Evolutionary conservation across 208 protist genomes (phyloP).

Genomic region (Willaertia magna): DNA sequence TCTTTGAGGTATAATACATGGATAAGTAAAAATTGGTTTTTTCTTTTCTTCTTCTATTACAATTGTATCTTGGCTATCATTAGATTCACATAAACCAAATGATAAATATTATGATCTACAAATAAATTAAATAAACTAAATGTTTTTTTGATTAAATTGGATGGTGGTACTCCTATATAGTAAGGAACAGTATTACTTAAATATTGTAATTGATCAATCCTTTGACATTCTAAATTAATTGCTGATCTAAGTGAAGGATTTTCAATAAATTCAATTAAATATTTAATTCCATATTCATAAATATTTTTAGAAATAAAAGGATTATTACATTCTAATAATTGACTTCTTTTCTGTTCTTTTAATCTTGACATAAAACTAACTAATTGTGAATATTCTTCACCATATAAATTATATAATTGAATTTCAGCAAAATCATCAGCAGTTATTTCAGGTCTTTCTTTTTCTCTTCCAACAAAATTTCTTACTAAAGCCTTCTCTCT

Average conservation of each 20-base stretch:
- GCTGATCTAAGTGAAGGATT: too few relatives aligned
- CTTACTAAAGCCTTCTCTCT: constrained; percentile 21
- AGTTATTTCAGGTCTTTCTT: constrained; percentile 33
- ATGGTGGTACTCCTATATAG: not conserved
- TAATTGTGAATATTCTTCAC: too few relatives aligned
- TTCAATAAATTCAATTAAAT: not conserved
- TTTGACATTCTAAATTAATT: not conserved
- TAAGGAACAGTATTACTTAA: not conserved
- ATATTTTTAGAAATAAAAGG: not conserved
- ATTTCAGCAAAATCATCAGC: constrained; percentile 23
- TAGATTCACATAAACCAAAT: not conserved
- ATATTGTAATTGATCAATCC: not conserved
- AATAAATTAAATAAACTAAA: not conserved
- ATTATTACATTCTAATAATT: not conserved
- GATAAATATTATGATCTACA: not conserved
- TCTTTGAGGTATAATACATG: not conserved
- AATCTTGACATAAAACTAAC: not conserved
- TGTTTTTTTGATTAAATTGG: not conserved
- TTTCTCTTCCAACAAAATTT: constrained; percentile 40
- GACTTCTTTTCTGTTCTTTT: not conserved
- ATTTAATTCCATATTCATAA: not conserved
- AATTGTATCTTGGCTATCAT: not conserved
- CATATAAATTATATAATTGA: not conserved
- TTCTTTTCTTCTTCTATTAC: not conserved
- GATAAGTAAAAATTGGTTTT: not conserved